These are phyloP conservation scores for Barnettozyma californica DNA, from an alignment of 805 yeast genomes.

Conservation along the genomic window DNA sequence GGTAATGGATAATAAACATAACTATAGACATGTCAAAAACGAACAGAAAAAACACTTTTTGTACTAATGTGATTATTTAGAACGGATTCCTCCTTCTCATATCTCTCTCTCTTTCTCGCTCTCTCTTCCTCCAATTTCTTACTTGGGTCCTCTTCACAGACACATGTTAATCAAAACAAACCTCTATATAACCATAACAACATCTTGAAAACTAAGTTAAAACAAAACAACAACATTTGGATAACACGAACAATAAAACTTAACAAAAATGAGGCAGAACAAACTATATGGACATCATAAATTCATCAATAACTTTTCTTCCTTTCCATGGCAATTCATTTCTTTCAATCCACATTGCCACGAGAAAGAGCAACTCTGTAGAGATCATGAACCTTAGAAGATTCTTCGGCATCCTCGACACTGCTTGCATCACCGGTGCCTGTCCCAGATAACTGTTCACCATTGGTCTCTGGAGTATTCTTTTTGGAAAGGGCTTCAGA, in stretches of 20 bases:
- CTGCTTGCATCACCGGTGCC: constrained; percentile 3
- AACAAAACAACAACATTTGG: constrained; percentile 1
- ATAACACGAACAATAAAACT: not conserved
- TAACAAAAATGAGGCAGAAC: constrained; percentile 2
- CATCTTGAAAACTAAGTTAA: not conserved
- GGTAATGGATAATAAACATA: not conserved
- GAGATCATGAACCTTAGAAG: constrained; percentile 22
- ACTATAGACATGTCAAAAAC: not conserved
- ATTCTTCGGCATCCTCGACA: constrained; percentile 10
- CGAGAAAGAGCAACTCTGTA: constrained; percentile 5
- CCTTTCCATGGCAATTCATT: not conserved
- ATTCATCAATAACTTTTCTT: not conserved
- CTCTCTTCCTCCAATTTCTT: not conserved
- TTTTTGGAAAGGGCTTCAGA: not conserved
- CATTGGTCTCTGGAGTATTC: constrained; percentile 2
- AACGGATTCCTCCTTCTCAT: not conserved
- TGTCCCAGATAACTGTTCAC: not conserved
- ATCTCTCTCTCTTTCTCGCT: no score
- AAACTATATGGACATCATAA: constrained; percentile 1
- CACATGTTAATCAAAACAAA: constrained; percentile 3
- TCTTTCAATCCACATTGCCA: not conserved
- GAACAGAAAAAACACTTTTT: not conserved
- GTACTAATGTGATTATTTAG: not conserved
- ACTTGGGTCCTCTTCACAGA: not conserved
- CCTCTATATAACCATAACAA: not conserved